Evolutionary conservation across 2,329 filamentous ascomycete genomes (phyloP).

Genomic region (Ciborinia camelliae): DNA sequence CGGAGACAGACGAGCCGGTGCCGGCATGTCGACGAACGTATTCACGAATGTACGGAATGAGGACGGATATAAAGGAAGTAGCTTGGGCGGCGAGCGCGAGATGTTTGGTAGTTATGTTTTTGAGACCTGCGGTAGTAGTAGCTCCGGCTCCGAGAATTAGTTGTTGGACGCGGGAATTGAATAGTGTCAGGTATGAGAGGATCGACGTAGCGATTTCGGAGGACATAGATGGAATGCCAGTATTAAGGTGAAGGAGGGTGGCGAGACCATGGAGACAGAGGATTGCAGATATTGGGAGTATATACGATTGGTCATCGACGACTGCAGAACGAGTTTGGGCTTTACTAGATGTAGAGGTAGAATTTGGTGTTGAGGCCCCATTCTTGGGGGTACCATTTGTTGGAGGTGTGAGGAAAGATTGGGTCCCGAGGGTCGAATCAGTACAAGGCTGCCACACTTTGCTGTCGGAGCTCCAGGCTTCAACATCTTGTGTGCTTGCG

Average conservation of each 20-base stretch:
- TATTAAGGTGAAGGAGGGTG: conserved; percentile 76
- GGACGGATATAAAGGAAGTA: conserved; percentile 77
- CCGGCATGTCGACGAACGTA: conserved; percentile 75
- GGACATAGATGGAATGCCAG: conserved; percentile 85
- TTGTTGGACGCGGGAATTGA: conserved; percentile 95
- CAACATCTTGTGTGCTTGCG: conserved; percentile 67
- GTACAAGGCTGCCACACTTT: conserved; percentile 53
- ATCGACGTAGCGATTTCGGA: conserved; percentile 76
- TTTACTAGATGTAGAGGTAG: conserved; percentile 43
- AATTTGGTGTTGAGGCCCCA: conserved; percentile 35
- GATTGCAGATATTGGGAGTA: conserved; percentile 80
- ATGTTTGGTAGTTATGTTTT: conserved; percentile 95
- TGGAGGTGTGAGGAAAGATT: conserved; percentile 6
- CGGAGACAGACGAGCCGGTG: conserved; percentile 48
- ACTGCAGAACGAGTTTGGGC: conserved; percentile 67
- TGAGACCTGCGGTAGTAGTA: conserved; percentile 81
- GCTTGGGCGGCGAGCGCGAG: conserved; percentile 88
- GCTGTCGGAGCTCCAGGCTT: conserved; percentile 60
- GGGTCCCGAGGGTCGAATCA: conserved; percentile 26
- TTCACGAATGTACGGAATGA: conserved; percentile 88
- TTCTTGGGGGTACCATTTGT: conserved; percentile 36
- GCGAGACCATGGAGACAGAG: conserved; percentile 78
- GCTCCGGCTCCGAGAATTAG: conserved; percentile 93
- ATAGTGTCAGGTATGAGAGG: conserved; percentile 82
- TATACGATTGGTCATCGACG: conserved; percentile 81